Conservation (phyloP, 2,329 filamentous ascomycete species). For the Trichoderma pleuroti region DNA sequence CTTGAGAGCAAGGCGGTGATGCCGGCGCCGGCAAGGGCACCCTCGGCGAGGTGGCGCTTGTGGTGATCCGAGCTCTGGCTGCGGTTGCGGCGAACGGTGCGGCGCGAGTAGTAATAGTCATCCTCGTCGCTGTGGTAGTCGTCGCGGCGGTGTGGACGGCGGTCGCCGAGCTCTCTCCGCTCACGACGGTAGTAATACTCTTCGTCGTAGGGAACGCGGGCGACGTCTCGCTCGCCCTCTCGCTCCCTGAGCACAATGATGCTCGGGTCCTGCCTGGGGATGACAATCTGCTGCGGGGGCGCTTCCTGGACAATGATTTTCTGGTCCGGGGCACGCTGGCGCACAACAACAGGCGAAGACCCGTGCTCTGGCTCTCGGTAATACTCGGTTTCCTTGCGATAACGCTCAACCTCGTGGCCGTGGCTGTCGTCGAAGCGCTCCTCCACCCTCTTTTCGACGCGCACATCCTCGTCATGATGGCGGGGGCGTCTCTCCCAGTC, state of each 20-base stretch:
- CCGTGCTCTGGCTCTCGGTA: conserved; percentile 51
- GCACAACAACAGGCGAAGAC: conserved; percentile 54
- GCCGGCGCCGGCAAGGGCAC: conserved; percentile 62
- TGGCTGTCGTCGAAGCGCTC: conserved; percentile 46
- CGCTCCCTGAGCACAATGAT: conserved; percentile 44
- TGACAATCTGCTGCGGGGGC: conserved; percentile 50
- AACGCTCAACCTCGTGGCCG: conserved; percentile 54
- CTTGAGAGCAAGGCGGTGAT: conserved; percentile 57
- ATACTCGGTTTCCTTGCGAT: conserved; percentile 61
- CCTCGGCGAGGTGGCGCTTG: conserved; percentile 59
- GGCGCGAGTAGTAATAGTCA: conserved; percentile 47
- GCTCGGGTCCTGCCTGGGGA: conserved; percentile 44
- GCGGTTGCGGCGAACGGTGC: conserved; percentile 47
- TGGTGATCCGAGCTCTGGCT: conserved; percentile 47
- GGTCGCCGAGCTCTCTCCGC: conserved; percentile 39
- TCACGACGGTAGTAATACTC: conserved; percentile 53
- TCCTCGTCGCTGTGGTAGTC: conserved; percentile 45
- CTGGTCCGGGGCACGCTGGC: conserved; percentile 54
- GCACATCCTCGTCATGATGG: conserved; percentile 49
- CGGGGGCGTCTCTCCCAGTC: conserved; percentile 45
- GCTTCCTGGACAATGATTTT: conserved; percentile 60
- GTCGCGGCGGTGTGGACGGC: conserved; percentile 40
- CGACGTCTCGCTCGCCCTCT: conserved; percentile 38
- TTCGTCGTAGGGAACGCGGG: conserved; percentile 38
- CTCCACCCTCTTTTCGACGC: conserved; percentile 52